Conservation (phyloP, 2,329 filamentous ascomycete species). For the Epichloe baconii region DNA sequence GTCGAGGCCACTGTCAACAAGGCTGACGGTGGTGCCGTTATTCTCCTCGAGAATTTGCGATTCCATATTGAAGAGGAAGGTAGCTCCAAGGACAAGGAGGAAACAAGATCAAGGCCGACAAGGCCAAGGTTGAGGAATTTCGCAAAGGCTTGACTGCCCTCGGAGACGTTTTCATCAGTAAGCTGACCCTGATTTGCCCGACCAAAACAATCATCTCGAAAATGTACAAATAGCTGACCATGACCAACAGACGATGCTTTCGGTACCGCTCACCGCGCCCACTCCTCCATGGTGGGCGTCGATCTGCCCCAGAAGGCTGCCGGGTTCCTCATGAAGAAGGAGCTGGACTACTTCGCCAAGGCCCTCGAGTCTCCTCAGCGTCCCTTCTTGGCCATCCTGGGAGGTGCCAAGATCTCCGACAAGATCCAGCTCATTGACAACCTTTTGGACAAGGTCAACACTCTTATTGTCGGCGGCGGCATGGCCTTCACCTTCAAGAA, state of each 20-base stretch:
- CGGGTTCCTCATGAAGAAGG: slow-evolving; percentile 99
- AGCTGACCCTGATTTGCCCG: slow-evolving; percentile 23
- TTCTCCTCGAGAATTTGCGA: slow-evolving; percentile 93
- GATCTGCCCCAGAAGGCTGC: slow-evolving; percentile 93
- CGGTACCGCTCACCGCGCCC: slow-evolving; percentile 92
- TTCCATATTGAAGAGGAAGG: slow-evolving; percentile 99
- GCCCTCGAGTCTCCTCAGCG: slow-evolving; percentile 86
- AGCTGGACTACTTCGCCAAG: slow-evolving; percentile 98
- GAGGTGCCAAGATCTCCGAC: slow-evolving; percentile 96
- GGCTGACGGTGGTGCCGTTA: slow-evolving; percentile 66
- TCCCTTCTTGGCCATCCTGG: slow-evolving; percentile 96
- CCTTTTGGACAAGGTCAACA: slow-evolving; percentile 94
- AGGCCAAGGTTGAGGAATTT: slow-evolving; percentile 84
- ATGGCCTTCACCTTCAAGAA: slow-evolving; percentile 99
- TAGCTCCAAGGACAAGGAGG: slow-evolving; percentile 81
- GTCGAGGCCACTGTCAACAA: slow-evolving; percentile 82
- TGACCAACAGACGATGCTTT: slow-evolving; percentile 72
- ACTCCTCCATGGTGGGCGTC: slow-evolving; percentile 98
- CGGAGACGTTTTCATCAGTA: slow-evolving; percentile 93
- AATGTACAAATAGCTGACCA: slow-evolving; percentile 10
- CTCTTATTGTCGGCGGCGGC: slow-evolving; percentile 86
- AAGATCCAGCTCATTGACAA: slow-evolving; percentile 99
- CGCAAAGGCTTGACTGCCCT: slow-evolving; percentile 88
- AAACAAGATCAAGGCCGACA: slow-evolving; percentile 97
- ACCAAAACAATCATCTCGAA: neutral